Conservation (phyloP, 2,329 filamentous ascomycete genomes). For the Cladobotryum mycophilum region DNA sequence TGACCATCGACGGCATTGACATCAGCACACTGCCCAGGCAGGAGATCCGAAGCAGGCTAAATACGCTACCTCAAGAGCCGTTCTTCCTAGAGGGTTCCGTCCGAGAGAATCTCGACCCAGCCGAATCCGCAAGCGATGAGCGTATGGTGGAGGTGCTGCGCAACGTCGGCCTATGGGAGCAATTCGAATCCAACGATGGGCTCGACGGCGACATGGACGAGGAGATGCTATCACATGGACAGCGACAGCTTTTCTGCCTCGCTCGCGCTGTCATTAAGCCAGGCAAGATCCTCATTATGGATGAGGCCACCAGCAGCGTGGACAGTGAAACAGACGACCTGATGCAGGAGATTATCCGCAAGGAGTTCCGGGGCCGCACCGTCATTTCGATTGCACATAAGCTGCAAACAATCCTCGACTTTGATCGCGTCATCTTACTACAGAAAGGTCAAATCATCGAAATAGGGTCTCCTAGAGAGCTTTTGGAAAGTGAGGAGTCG, state of each 20-base stretch:
- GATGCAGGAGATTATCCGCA: constrained; percentile 13
- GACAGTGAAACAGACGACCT: constrained; percentile 3
- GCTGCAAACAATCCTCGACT: constrained; percentile 11
- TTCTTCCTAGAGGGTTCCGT: constrained; percentile 44
- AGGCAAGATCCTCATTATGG: no score
- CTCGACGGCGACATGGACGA: constrained; percentile 28
- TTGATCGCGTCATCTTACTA: not conserved
- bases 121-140: constrained; percentile 28
- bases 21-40: constrained; percentile 18
- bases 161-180: constrained; percentile 37
- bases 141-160: constrained; percentile 37
- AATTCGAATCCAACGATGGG: constrained; percentile 33
- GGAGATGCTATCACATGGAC: constrained; percentile 33
- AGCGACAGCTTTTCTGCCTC: constrained; percentile 39
- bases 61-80: constrained; percentile 45
- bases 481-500: no score
- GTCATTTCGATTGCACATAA: constrained; percentile 23
- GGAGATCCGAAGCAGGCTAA: constrained; percentile 26
- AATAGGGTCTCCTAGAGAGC: no score
- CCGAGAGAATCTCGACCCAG: constrained; percentile 44
- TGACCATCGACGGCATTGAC: constrained; percentile 40
- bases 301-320: no score
- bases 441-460: no score
- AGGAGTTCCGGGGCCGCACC: constrained; percentile 18
- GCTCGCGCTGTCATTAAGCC: constrained; percentile 20